Base-by-base conservation (phyloP, 495 filamentous ascomycete genomes). In the Aspergillus avenaceus region DNA sequence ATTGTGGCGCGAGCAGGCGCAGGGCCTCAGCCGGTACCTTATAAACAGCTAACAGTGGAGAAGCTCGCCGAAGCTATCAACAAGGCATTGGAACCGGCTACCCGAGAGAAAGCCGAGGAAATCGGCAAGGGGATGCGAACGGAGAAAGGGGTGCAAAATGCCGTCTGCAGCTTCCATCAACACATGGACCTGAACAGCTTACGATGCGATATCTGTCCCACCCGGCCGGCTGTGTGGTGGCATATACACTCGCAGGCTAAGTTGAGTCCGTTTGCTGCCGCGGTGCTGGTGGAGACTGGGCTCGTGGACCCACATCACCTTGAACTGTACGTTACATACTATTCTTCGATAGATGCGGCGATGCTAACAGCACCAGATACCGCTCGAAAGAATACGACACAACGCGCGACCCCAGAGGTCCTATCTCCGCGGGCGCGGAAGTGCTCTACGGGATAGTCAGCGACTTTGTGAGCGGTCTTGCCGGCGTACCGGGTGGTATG, bases 401-500 rank as follows among this genome's bases (percentile, higher is more conserved):
- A 1, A 81, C 86, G 41, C 81, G 86, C 29, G 78, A 89, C 45
- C 84, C 87, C 3, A 80, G 78, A 55, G 83, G 90, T 50, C 87
- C 87, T 0, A 76, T 91, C 14, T 81, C 84, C 7, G 87, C 86
- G 12, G 80, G 79, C 25, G 82, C 88, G 1, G 81, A 83, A 14
- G 86, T 89, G 0, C 64, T 96, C 2, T 70, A 92, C 12, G 89
- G 89, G 5, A 87, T 89, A 7, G 72, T 89, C 28, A 76, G 82
- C 13, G 84, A 76, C 50, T 79, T 97, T 41, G 77, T 86, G 59
- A 87, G 92, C 77, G 90, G 89, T 0, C 71, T 91, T 25, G 87
- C 86, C 4, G 90, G 95, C 54, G 80, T 97, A 19, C 91, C 92
- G 0, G 72, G 78, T 12, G 86, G 86, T 13, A 78, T 95, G 14